Evolutionary conservation across 345 rosid species (phyloP).

Genomic region (Syzygium aqueum): DNA sequence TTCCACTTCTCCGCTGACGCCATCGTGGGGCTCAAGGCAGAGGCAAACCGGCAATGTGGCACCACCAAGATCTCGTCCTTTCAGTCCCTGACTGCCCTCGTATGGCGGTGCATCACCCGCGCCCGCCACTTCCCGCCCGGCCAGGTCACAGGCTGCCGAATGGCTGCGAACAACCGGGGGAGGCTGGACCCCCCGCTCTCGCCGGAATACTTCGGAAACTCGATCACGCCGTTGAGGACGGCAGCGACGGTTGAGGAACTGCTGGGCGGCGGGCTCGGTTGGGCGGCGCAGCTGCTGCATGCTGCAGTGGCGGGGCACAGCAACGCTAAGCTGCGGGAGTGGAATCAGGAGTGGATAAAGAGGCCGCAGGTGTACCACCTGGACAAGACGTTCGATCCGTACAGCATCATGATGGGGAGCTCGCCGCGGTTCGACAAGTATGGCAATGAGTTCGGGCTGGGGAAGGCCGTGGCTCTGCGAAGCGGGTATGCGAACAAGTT

Average conservation of each 20-base stretch:
- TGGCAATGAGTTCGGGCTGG: slow-evolving; percentile 71
- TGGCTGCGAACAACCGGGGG: slow-evolving; percentile 44
- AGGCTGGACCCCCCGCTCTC: slow-evolving; percentile 48
- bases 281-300: slow-evolving; percentile 61
- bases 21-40: slow-evolving; percentile 37
- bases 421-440: slow-evolving; percentile 80
- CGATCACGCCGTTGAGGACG: slow-evolving; percentile 25
- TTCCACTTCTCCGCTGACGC: slow-evolving; percentile 56
- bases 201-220: slow-evolving; percentile 56
- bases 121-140: slow-evolving; percentile 23
- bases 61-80: slow-evolving; percentile 59
- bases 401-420: slow-evolving; percentile 73
- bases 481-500: slow-evolving; percentile 75
- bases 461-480: slow-evolving; percentile 62
- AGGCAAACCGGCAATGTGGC: slow-evolving; percentile 32
- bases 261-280: slow-evolving; percentile 43
- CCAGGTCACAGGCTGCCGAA: slow-evolving; percentile 34
- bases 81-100: slow-evolving; percentile 51
- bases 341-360: slow-evolving; percentile 35
- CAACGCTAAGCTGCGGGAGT: slow-evolving; percentile 19
- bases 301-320: slow-evolving; percentile 34
- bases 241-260: slow-evolving; percentile 40
- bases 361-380: slow-evolving; percentile 35
- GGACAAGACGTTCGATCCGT: slow-evolving; percentile 34
- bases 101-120: slow-evolving; percentile 58